These are phyloP conservation scores for Ophiocordyceps robertsii DNA, from an alignment of 2,329 filamentous ascomycete species.

Conservation along the genomic window DNA sequence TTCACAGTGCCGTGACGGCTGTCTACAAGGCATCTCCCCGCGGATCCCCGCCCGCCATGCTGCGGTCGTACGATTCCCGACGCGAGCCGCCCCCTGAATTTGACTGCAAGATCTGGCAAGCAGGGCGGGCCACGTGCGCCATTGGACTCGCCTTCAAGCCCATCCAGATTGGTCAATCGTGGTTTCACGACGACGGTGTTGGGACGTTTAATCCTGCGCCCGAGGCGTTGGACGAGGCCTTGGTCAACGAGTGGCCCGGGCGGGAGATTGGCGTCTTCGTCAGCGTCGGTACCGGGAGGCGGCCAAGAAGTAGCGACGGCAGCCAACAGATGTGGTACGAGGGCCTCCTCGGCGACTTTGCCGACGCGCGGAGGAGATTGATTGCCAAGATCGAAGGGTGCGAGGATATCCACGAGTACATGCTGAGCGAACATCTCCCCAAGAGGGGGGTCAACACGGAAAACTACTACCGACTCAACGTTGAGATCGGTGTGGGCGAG, in stretches of 20 bases:
- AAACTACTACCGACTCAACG: conserved; percentile 93
- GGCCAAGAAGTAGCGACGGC: conserved; percentile 50
- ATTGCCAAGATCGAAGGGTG: conserved; percentile 93
- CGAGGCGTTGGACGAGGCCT: conserved; percentile 76
- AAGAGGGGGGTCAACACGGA: conserved; percentile 72
- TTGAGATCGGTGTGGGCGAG: conserved; percentile 89
- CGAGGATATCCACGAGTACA: conserved; percentile 76
- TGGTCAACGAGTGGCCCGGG: conserved; percentile 88
- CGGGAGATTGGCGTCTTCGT: conserved; percentile 85
- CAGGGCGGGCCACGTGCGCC: conserved; percentile 83
- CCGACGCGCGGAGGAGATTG: conserved; percentile 72
- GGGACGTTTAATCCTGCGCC: conserved; percentile 89
- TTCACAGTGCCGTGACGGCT: conserved; percentile 69
- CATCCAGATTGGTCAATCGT: conserved; percentile 81
- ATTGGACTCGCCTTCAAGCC: conserved; percentile 93
- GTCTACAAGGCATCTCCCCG: conserved; percentile 73
- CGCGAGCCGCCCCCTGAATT: conserved; percentile 84
- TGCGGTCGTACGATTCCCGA: conserved; percentile 91
- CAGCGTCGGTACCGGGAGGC: conserved; percentile 86
- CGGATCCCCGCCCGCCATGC: conserved; percentile 53
- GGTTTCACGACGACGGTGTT: conserved; percentile 85
- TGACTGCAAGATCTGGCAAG: conserved; percentile 94
- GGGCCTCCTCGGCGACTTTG: conserved; percentile 82
- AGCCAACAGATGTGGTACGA: conserved; percentile 83
- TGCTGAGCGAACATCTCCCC: conserved; percentile 65